phyloP scores from a whole-genome alignment of 2,329 filamentous ascomycete genomes.

The Cryphonectria nitschkei region DNA sequence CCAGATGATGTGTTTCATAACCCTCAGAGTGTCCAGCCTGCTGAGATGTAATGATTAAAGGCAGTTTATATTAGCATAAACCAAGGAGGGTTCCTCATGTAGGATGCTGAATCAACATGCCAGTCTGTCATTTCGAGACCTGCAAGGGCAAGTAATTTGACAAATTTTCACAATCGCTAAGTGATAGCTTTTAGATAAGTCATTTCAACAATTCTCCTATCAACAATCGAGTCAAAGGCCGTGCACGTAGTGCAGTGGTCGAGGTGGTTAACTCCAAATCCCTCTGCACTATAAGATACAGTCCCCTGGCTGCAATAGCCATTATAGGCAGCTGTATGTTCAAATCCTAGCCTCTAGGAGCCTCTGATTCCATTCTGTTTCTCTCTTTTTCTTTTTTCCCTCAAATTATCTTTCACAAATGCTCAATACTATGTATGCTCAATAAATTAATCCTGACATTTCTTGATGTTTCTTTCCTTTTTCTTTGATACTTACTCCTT shows the following conservation, averaged over 20 bases:
- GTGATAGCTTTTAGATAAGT: neutral
- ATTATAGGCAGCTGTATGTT: neutral
- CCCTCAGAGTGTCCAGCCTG: slow-evolving; percentile 57
- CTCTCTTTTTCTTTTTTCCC: too few species aligned
- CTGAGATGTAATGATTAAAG: slow-evolving; percentile 11
- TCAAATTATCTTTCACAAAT: too few species aligned
- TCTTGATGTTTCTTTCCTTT: too few species aligned
- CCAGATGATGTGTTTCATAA: slow-evolving; percentile 60
- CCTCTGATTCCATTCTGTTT: too few species aligned
- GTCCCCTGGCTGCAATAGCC: neutral
- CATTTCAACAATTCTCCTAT: neutral
- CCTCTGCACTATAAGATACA: slow-evolving; percentile 1
- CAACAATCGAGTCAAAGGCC: neutral
- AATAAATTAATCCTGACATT: too few species aligned
- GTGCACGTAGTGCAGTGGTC: neutral
- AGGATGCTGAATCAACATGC: neutral
- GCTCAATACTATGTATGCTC: too few species aligned
- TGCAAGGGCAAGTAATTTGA: neutral
- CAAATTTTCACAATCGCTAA: neutral
- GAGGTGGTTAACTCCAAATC: slow-evolving; percentile 1
- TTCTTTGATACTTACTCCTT: too few species aligned
- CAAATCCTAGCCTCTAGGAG: too few species aligned
- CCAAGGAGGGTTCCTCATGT: neutral
- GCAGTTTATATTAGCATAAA: neutral
- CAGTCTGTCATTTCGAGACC: too few species aligned